Conservation (phyloP, 768 basidiomycete genomes). For the Dioszegia aurantiaca region DNA sequence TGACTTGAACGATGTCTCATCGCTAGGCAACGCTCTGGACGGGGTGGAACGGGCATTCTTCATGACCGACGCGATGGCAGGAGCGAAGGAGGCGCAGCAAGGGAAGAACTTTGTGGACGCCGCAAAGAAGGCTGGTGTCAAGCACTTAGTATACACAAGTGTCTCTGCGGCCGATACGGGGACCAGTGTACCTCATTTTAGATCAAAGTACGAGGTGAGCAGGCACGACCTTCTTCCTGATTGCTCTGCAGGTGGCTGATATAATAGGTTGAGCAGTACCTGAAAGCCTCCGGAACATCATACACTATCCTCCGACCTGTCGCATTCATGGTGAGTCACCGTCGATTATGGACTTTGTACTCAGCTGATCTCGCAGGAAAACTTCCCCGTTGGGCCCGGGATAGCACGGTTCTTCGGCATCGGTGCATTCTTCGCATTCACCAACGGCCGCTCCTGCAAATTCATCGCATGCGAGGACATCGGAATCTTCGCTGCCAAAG, state of each 20-base stretch:
- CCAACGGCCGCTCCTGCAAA: slow-evolving; percentile 12
- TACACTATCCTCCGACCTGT: slow-evolving; percentile 53
- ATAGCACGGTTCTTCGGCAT: slow-evolving; percentile 22
- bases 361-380: slow-evolving; percentile 26
- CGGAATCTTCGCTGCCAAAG: slow-evolving; percentile 37
- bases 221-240: slow-evolving; percentile 30
- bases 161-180: slow-evolving; percentile 36
- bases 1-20: slow-evolving; percentile 15
- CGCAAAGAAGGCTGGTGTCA: slow-evolving; percentile 49
- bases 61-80: slow-evolving; percentile 22
- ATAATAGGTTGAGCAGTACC: slow-evolving; percentile 52
- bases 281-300: slow-evolving; percentile 52
- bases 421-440: slow-evolving; percentile 31
- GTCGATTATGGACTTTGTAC: neutral
- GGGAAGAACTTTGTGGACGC: slow-evolving; percentile 51
- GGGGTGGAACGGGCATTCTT: slow-evolving; percentile 39
- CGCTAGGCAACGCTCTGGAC: slow-evolving; percentile 24
- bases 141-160: slow-evolving; percentile 52
- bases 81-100: slow-evolving; percentile 46
- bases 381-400: slow-evolving; percentile 27
- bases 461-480: slow-evolving; percentile 40
- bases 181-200: slow-evolving; percentile 41
- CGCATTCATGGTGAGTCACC: slow-evolving; percentile 34
- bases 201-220: slow-evolving; percentile 39
- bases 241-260: neutral